Evolutionary conservation across 1,139 yeast species (phyloP), one percentile per base, ranked within the genome.

Genomic region (Suhomyces bolitotheri): DNA sequence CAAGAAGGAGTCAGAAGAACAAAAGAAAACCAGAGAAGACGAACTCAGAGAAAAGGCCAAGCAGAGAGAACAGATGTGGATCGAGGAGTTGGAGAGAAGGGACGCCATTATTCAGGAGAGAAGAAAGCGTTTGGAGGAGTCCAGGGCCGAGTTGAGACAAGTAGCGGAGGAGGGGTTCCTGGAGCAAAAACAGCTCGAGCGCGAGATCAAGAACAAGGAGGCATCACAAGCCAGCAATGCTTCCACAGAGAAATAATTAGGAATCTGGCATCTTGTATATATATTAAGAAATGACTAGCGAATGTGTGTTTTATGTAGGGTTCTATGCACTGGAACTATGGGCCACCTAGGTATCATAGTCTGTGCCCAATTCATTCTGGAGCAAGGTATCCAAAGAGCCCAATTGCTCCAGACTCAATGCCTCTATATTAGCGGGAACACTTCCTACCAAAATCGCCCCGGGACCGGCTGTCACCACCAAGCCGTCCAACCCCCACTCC

Each of bases 21-120:
- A 66, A 42, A 66, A 73, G 51, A 70, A 75, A 51, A 55, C 80
- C 13, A 72, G 76, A 38, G 88, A 80, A 50, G 88, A 81, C 26
- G 59, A 68, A 45, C 68, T 79, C 54, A 70, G 79, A 44, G 86
- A 73, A 58, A 85, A 76, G 78, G 95, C 97, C 26, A 84, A 83
- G 58, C 65, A 78, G 53, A 80, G 97, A 66, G 96, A 89, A 55
- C 71, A 69, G 51, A 58, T 89, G 51, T 89, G 97, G 97, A 83
- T 89, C 46, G 89, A 86, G 55, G 97, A 89, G 58, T 72, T 89
- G 56, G 76, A 89, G 56, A 76, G 96, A 64, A 76, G 95, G 56
- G 96, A 89, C 56, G 73, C 64, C 7, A 82, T 78, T 40, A 78
- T 82, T 39, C 82, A 84, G 57, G 80, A 73, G 44, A 71, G 90